Evolutionary conservation across 129 eudicot genomes (phyloP).

Genomic region (Scalesia atractyloides): DNA sequence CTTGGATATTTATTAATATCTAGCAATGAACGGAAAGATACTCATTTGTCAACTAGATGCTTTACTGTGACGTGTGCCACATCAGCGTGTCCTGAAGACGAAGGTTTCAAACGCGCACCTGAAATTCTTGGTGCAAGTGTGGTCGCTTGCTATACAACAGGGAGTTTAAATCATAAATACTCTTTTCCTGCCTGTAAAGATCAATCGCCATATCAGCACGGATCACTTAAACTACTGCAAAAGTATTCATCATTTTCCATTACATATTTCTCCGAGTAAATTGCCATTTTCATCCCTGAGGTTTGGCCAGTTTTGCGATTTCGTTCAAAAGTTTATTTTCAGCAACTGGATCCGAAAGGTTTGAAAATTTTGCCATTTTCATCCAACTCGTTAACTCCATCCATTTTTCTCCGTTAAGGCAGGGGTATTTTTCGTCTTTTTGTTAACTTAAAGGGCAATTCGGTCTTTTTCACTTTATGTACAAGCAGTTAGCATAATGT

Average conservation of each 20-base stretch:
- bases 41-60: slow-evolving; percentile 65
- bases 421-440: too few relatives aligned
- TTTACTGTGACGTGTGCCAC: slow-evolving; percentile 34
- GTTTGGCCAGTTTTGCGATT: too few relatives aligned
- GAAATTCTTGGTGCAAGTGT: slow-evolving; percentile 82
- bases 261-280: slow-evolving; percentile 8
- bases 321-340: too few relatives aligned
- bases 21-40: slow-evolving; percentile 62
- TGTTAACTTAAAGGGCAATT: too few relatives aligned
- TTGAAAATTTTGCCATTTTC: too few relatives aligned
- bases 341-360: too few relatives aligned
- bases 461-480: too few relatives aligned
- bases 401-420: too few relatives aligned
- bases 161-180: slow-evolving; percentile 33
- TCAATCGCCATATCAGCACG: slow-evolving; percentile 30
- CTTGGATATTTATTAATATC: slow-evolving; percentile 73
- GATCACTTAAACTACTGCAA: slow-evolving; percentile 54
- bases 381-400: too few relatives aligned
- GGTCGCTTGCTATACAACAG: slow-evolving; percentile 67
- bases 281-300: too few relatives aligned
- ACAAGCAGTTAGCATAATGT: too few relatives aligned
- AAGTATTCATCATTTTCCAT: slow-evolving; percentile 50
- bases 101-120: slow-evolving; percentile 50
- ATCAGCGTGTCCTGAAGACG: slow-evolving; percentile 47
- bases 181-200: slow-evolving; percentile 59